Conservation (phyloP, 192 early-diverging fungal genomes). For the Backusella morwellensis region DNA sequence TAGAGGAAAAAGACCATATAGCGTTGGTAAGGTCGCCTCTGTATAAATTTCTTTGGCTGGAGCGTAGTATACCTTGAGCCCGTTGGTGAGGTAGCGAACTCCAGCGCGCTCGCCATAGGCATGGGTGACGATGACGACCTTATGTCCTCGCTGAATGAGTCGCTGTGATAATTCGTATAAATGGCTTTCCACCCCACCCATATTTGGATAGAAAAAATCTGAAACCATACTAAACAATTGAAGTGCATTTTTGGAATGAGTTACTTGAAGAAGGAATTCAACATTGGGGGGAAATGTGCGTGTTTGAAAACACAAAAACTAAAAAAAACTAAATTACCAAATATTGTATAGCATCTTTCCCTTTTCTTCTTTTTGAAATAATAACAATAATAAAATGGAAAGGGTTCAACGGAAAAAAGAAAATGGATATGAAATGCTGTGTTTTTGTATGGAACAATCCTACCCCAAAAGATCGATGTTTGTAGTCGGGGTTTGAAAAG, state of each 20-base stretch:
- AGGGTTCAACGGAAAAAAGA: not conserved
- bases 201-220: slow-evolving; percentile 97
- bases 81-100: slow-evolving; percentile 87
- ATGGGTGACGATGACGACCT: slow-evolving; percentile 94
- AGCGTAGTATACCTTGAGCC: slow-evolving; percentile 95
- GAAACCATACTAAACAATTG: slow-evolving; percentile 76
- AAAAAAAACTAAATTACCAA: slow-evolving; percentile 20
- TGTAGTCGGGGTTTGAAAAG: not conserved
- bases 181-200: slow-evolving; percentile 96
- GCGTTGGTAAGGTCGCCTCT: slow-evolving; percentile 87
- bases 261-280: not conserved
- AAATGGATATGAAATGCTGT: not conserved
- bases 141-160: slow-evolving; percentile 89
- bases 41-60: slow-evolving; percentile 82
- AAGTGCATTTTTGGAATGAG: not conserved
- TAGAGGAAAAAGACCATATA: slow-evolving; percentile 88
- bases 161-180: slow-evolving; percentile 88
- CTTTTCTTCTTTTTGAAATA: not conserved
- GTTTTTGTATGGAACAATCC: not conserved
- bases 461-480: not conserved
- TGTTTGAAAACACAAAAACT: not conserved
- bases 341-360: slow-evolving; percentile 27
- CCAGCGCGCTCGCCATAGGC: slow-evolving; percentile 79
- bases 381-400: not conserved
- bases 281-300: not conserved